Evolutionary conservation across 2,329 filamentous ascomycete species (phyloP).

Genomic region (Colletotrichum scovillei): DNA sequence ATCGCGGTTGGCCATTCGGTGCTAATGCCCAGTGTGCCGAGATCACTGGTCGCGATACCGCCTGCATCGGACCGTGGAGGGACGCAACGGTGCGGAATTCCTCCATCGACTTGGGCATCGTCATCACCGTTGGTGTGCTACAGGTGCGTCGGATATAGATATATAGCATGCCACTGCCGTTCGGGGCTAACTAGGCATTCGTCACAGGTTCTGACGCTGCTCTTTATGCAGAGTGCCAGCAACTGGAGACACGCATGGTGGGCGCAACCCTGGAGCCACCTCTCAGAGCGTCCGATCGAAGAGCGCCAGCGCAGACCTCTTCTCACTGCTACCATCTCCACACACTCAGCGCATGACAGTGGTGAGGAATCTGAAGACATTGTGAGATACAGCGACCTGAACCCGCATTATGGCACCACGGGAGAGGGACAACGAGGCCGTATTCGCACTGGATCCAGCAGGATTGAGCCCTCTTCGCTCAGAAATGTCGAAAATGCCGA

Average conservation of each 20-base stretch:
- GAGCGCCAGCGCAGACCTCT: conserved; percentile 32
- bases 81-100: conserved; percentile 63
- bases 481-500: conserved; percentile 12
- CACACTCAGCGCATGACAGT: conserved; percentile 16
- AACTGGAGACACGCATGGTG: conserved; percentile 37
- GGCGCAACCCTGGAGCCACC: conserved; percentile 31
- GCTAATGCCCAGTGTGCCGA: conserved; percentile 52
- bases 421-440: conserved; percentile 20
- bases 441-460: background rate
- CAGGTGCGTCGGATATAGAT: conserved; percentile 59
- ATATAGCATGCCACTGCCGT: background rate
- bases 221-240: conserved; percentile 28
- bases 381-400: conserved; percentile 31
- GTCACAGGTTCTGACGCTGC: conserved; percentile 25
- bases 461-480: conserved; percentile 26
- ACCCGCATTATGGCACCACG: conserved; percentile 26
- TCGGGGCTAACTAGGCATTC: background rate
- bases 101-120: conserved; percentile 66
- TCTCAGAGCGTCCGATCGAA: conserved; percentile 21
- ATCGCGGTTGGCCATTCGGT: conserved; percentile 73
- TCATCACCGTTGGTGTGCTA: conserved; percentile 62
- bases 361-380: conserved; percentile 27
- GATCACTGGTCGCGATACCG: conserved; percentile 55
- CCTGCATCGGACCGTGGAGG: conserved; percentile 69
- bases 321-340: conserved; percentile 4